These are phyloP conservation scores for Ascobolus immersus DNA, from an alignment of 495 filamentous ascomycete species.

Conservation along the genomic window DNA sequence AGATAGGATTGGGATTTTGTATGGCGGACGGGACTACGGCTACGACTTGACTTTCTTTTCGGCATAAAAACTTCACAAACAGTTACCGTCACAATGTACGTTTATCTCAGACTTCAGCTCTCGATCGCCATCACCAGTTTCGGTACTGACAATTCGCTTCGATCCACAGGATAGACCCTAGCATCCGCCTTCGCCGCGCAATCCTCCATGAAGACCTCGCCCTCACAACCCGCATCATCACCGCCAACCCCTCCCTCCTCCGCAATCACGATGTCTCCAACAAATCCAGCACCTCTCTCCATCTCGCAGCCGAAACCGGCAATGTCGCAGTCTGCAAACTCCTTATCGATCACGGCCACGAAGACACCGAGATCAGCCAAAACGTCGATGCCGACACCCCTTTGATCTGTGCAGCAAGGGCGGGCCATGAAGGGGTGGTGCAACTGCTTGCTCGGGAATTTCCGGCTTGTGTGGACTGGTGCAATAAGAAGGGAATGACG, in stretches of 20 bases:
- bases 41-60: no score
- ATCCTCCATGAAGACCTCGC: constrained; percentile 44
- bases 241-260: neutral
- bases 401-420: constrained; percentile 31
- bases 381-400: constrained; percentile 52
- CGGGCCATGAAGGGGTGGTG: constrained; percentile 34
- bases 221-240: constrained; percentile 17
- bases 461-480: constrained; percentile 22
- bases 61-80: no score
- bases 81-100: neutral
- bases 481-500: constrained; percentile 28
- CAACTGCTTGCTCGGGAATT: constrained; percentile 23
- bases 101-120: neutral
- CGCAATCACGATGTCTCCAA: constrained; percentile 47
- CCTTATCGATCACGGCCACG: constrained; percentile 31
- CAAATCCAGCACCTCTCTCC: constrained; percentile 44
- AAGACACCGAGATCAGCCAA: constrained; percentile 30
- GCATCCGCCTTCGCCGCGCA: constrained; percentile 41
- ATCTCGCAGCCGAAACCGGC: constrained; percentile 47
- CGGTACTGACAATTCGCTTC: neutral
- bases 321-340: constrained; percentile 31
- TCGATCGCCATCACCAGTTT: neutral
- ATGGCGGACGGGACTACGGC: no score
- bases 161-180: constrained; percentile 32
- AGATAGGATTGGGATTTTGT: no score